Evolutionary conservation across 208 protist species (phyloP), one percentile per base, ranked within the genome.

Genomic region (Leishmania turanica): DNA sequence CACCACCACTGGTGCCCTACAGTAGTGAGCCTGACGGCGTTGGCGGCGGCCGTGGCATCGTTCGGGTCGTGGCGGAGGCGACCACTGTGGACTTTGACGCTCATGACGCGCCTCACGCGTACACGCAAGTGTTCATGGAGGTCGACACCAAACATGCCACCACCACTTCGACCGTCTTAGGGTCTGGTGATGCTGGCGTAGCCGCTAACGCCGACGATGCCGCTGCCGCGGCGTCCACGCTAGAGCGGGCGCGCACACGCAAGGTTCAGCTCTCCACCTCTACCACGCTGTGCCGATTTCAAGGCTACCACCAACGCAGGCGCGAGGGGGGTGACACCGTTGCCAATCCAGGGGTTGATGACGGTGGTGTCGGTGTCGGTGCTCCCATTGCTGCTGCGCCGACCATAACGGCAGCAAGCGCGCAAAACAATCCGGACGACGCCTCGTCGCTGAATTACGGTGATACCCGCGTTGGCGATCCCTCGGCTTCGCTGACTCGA

Each of bases 231-330:
- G 24, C 68, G 24, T 0, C 42, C 40, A 53, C 42, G 24, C 24
- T n/a, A 11, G 69, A 17, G 70, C 78, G 40, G 13, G 13, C 31
- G 19, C 31, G 58, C 70, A 69, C 58, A 45, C 15, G 31, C 47
- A 73, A 51, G 60, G 19, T 54, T 42, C 71, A 77, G 4, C 49
- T 77, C 21, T 82, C 71, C 45, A 40, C 27, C 40, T 53, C 54
- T 7, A 31, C 60, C 24, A 77, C 70, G 8, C 21, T 78, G 9
- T 51, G 19, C 19, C 70, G 60, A 49, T 81, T 75, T 54, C 78
- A 77, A 31, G 45, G 56, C 40, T 81, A 69, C 51, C 79, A 78
- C 62, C 68, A 82, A 60, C 71, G 51, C 40, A 47, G 42, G 42
- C 7, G 21, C 45, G 42, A 49, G 42, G 42, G 68, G 68, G n/a